These are phyloP conservation scores for Plasmodium adleri DNA, from an alignment of 169 alveolate species.

Conservation along the genomic window DNA sequence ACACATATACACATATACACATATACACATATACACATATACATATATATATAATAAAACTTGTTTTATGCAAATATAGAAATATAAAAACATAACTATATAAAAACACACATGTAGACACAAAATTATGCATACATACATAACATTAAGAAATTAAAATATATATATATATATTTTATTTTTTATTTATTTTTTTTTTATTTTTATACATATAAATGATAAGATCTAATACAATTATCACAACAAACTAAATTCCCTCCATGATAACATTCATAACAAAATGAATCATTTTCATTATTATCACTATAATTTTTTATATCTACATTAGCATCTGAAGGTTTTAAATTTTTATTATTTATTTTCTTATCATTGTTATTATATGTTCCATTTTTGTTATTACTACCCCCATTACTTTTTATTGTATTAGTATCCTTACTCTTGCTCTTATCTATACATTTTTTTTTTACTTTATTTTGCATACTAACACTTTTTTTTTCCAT, in stretches of 20 bases:
- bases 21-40: background rate
- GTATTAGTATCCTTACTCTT: constrained; percentile 18
- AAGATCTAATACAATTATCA: constrained; percentile 81
- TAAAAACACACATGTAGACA: background rate
- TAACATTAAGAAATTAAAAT: background rate
- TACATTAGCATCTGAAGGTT: constrained; percentile 15
- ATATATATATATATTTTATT: background rate
- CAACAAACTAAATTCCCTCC: constrained; percentile 85
- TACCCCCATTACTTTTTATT: constrained; percentile 12
- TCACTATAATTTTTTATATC: constrained; percentile 9
- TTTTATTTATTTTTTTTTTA: too few relatives aligned
- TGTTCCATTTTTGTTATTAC: constrained; percentile 30
- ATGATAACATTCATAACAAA: constrained; percentile 78
- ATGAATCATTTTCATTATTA: constrained; percentile 34
- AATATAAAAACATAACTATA: background rate
- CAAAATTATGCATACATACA: background rate
- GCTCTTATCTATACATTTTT: constrained; percentile 55
- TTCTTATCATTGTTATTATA: constrained; percentile 32
- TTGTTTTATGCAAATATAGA: too few relatives aligned
- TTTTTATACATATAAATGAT: constrained; percentile 73
- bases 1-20: background rate
- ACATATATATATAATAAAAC: background rate
- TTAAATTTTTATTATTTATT: constrained; percentile 34
- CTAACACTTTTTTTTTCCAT: constrained; percentile 46
- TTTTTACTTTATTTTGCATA: constrained; percentile 38